Evolutionary conservation across 192 early-diverging fungal species (phyloP).

Genomic region (Backusella morwellensis): DNA sequence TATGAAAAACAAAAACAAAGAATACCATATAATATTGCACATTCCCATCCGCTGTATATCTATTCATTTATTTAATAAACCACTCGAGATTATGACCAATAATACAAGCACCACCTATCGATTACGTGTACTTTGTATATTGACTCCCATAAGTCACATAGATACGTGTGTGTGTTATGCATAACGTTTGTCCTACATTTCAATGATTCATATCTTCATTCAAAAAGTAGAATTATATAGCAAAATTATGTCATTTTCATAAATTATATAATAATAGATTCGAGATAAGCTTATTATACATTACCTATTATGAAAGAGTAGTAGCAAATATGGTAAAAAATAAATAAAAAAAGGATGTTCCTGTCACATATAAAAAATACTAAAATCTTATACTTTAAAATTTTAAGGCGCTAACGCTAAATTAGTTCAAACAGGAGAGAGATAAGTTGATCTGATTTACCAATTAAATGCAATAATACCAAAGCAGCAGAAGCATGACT

Average conservation of each 20-base stretch:
- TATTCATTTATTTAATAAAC: not conserved
- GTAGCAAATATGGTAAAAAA: not conserved
- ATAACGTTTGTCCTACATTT: not conserved
- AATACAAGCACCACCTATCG: no score
- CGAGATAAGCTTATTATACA: not conserved
- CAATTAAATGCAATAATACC: not conserved
- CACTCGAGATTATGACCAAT: not conserved
- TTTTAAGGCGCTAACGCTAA: not conserved
- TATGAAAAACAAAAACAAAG: no score
- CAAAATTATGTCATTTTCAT: no score
- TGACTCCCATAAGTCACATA: not conserved
- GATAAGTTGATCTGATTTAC: not conserved
- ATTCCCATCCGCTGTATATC: not conserved
- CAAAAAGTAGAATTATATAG: no score
- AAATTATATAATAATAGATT: not conserved
- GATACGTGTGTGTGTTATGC: not conserved
- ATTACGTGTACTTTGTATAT: no score
- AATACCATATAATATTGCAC: not conserved
- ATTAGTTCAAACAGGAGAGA: not conserved
- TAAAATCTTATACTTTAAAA: not conserved
- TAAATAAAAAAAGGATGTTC: not conserved
- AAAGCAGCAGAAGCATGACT: not conserved
- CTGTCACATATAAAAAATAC: not conserved
- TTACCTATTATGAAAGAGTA: not conserved
- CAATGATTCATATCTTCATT: no score